Evolutionary conservation across 2,329 filamentous ascomycete species (phyloP).

Genomic region (Fusarium nanum): DNA sequence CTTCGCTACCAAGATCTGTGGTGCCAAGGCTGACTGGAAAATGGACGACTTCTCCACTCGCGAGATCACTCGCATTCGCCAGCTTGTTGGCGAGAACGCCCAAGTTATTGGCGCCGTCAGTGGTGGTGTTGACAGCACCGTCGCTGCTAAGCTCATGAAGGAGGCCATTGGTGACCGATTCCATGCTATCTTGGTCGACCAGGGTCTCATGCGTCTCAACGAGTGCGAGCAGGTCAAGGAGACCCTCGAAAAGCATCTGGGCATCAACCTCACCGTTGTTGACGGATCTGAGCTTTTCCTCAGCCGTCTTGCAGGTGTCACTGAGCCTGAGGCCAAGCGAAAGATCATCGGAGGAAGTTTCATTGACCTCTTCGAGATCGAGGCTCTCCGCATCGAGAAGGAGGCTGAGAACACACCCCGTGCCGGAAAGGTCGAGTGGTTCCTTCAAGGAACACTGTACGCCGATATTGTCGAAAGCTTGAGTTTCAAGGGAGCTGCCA

Average conservation of each 20-base stretch:
- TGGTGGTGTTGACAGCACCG: constrained; percentile 64
- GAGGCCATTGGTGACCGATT: constrained; percentile 86
- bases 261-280: constrained; percentile 90
- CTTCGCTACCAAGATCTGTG: constrained; percentile 86
- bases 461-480: constrained; percentile 57
- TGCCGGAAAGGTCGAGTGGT: constrained; percentile 75
- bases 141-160: constrained; percentile 86
- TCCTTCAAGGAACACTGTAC: constrained; percentile 90
- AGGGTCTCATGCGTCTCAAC: constrained; percentile 85
- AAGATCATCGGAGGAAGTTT: constrained; percentile 86
- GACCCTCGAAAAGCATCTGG: constrained; percentile 80
- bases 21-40: constrained; percentile 80
- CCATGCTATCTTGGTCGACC: constrained; percentile 61
- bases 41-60: constrained; percentile 87
- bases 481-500: constrained; percentile 32
- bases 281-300: constrained; percentile 84
- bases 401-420: constrained; percentile 70
- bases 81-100: constrained; percentile 81
- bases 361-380: constrained; percentile 25
- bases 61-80: constrained; percentile 83
- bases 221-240: constrained; percentile 86
- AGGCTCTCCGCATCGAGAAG: constrained; percentile 68
- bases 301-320: constrained; percentile 77
- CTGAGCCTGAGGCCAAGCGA: constrained; percentile 85
- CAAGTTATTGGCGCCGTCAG: constrained; percentile 63